phyloP scores from a whole-genome alignment of 768 basidiomycete genomes.

The Lactarius tabidus region DNA sequence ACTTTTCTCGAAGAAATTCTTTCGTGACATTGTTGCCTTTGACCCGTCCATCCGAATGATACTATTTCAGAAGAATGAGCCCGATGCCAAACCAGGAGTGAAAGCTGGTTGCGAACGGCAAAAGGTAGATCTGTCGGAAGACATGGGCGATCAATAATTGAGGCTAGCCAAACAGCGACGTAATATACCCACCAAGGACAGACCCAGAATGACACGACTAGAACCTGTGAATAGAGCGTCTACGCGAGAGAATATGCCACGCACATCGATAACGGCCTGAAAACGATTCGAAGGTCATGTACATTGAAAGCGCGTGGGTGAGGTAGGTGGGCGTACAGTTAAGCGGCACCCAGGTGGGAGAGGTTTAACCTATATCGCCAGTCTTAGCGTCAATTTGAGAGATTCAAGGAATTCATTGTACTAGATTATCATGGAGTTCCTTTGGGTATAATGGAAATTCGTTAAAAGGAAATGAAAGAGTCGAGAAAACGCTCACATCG shows the following conservation, averaged over 20 bases:
- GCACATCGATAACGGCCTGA: slow-evolving; percentile 25
- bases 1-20: slow-evolving; percentile 8
- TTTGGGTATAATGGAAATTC: not conserved
- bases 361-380: slow-evolving; percentile 31
- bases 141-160: not conserved
- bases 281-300: not conserved
- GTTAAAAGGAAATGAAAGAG: not conserved
- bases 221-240: not conserved
- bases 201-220: slow-evolving; percentile 43
- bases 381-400: not conserved
- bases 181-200: slow-evolving; percentile 33
- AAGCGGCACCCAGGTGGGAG: slow-evolving; percentile 49
- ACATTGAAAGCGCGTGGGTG: not conserved
- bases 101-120: slow-evolving; percentile 2
- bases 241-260: not conserved
- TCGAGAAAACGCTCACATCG: slow-evolving; percentile 36
- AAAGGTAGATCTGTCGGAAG: slow-evolving; percentile 18
- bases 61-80: slow-evolving; percentile 12
- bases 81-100: not conserved
- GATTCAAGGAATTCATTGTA: not conserved
- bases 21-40: slow-evolving; percentile 11
- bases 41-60: slow-evolving; percentile 24
- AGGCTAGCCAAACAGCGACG: not conserved
- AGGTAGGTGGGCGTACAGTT: slow-evolving; percentile 30
- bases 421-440: slow-evolving; percentile 23